Evolutionary conservation across 805 yeast genomes (phyloP), one percentile per base, ranked within the genome.

Genomic region (Kluyveromyces aestuarii): DNA sequence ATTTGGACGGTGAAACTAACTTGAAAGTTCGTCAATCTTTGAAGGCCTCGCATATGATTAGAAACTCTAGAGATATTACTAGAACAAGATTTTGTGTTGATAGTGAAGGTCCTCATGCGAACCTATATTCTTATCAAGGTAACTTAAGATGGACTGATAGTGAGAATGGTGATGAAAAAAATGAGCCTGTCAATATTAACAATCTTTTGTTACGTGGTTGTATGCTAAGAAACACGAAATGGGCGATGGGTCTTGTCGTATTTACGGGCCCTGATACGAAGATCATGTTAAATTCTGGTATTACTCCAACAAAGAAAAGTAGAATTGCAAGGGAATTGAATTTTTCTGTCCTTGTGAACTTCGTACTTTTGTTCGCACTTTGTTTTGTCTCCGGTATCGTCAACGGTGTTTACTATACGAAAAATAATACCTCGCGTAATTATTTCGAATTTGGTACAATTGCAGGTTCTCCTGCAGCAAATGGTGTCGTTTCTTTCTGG

Each of bases 81-180:
- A 71, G 72, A 57, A 68, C 78, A 46, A 73, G 72, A 53, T 84
- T 84, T 55, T 77, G 83, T 77, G 67, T 85, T n/a, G 87, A 85
- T 55, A 77, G 85, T 69, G 93, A 86, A 67, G 91, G 89, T 8
- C 95, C 95, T 14, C 88, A 85, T 63, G 76, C 89, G 1, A 84
- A 84, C 60, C 69, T 86, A 54, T 86, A 86, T 63, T 74, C 81
- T 40, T 86, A 84, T 58, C 86, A 84, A 62, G 95, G 93, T 54
- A 82, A 81, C 55, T 58, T 83, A 52, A 77, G 74, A 54, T 78
- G 75, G 70, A 58, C 69, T 44, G 76, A 75, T 43, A 47, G 56
- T 9, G 51, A 51, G 40, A 58, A 61, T 46, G 57, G 56, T 33
- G 63, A 58, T 44, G 50, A 56, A 47, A 61, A 50, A 44, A 61